A percentile compares a stretch with the other conserved stretches of the same genome.
Conservation (phyloP, 2,329 filamentous ascomycete species). For the Xylariales sp. region DNA sequence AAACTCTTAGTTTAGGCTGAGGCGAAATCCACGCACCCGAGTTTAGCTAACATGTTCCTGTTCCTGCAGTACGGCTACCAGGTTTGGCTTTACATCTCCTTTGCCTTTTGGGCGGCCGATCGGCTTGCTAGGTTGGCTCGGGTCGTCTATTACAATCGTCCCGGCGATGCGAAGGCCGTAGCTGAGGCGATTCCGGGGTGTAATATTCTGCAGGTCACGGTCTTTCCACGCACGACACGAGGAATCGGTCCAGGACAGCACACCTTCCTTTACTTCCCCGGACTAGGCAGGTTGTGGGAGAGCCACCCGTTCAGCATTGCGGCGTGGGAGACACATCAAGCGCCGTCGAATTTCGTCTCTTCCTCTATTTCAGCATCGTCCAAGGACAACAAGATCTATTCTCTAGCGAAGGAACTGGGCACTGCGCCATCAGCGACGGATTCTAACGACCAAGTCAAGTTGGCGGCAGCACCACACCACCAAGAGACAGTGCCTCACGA, state of each 20-base stretch:
- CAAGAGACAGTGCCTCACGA: constrained; percentile 3
- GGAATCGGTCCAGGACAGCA: constrained; percentile 38
- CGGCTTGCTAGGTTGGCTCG: constrained; percentile 38
- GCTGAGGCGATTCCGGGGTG: constrained; percentile 35
- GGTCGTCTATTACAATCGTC: constrained; percentile 40
- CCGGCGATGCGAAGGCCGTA: constrained; percentile 30
- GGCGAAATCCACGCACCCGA: too few relatives aligned
- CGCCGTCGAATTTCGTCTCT: neutral
- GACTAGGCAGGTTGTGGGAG: constrained; percentile 42
- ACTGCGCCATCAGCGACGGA: neutral
- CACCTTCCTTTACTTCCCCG: constrained; percentile 42
- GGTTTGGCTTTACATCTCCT: constrained; percentile 45
- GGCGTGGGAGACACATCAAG: constrained; percentile 31
- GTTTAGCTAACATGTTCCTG: neutral
- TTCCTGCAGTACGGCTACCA: constrained; percentile 42
- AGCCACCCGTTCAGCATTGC: constrained; percentile 47
- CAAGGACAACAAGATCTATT: constrained; percentile 11
- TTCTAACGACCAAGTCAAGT: constrained; percentile 8
- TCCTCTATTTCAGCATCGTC: constrained; percentile 1
- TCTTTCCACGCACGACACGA: constrained; percentile 27
- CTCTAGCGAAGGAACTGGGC: neutral
- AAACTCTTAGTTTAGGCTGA: neutral
- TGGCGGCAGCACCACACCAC: neutral
- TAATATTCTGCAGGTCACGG: constrained; percentile 37
- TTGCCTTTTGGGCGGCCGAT: constrained; percentile 45